Conservation (phyloP, 192 early-diverging fungal species). For the Thoreauomyces humboldtii region DNA sequence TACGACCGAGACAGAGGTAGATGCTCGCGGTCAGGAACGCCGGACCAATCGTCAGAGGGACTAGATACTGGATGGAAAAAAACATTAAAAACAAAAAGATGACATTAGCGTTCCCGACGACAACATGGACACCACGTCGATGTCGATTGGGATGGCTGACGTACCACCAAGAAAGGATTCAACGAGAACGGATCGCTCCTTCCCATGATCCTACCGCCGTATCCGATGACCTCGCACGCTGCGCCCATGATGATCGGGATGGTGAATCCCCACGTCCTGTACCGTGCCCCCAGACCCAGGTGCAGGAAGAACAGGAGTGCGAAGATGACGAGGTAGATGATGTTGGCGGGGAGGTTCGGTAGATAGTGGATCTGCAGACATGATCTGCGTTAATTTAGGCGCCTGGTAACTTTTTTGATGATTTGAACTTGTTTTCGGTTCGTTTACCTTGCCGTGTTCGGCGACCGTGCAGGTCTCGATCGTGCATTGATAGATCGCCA, state of each 20-base stretch:
- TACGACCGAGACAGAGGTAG: constrained; percentile 4
- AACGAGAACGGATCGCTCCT: constrained; percentile 3
- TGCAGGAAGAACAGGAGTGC: background rate
- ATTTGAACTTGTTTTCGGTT: too few species aligned
- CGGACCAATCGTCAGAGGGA: background rate
- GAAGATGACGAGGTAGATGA: constrained; percentile 1
- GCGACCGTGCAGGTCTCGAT: too few species aligned
- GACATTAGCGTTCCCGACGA: too few species aligned
- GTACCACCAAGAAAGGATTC: constrained; percentile 3
- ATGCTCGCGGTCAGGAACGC: constrained; percentile 6
- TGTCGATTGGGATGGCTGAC: too few species aligned
- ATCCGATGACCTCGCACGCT: background rate
- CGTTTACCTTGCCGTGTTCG: too few species aligned
- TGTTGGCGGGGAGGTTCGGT: background rate
- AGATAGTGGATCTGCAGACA: background rate
- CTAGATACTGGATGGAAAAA: background rate
- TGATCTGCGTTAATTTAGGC: too few species aligned
- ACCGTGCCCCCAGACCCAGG: background rate
- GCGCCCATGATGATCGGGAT: background rate
- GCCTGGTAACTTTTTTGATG: too few species aligned
- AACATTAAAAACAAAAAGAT: too few species aligned
- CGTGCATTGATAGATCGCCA: too few species aligned
- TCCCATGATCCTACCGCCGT: background rate
- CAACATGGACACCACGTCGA: too few species aligned
- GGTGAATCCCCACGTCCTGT: constrained; percentile 6